Percentiles rank a stretch among this genome's conserved stretches.
phyloP scores from a whole-genome alignment of 202 grass and related monocot genomes.

The Schoenoplectus triqueter region DNA sequence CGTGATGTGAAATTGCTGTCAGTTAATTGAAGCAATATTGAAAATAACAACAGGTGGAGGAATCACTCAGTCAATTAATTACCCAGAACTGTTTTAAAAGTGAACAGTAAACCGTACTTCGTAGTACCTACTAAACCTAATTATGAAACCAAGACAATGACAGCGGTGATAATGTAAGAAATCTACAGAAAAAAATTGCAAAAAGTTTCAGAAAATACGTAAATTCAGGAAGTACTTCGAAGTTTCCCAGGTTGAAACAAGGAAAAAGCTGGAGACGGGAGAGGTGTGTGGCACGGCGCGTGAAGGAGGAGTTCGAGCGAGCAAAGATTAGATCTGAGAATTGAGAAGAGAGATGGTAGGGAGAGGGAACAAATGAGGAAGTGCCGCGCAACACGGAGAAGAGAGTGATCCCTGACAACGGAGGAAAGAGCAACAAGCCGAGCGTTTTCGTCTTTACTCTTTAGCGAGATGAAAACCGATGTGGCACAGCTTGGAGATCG shows the following conservation, averaged over 20 bases:
- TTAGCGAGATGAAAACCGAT: not conserved
- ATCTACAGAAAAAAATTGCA: not conserved
- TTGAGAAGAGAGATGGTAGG: not conserved
- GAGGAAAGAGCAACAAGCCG: not conserved
- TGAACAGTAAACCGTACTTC: not conserved
- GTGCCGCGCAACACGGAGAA: not conserved
- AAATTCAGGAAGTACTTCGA: no score
- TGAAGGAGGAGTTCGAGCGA: no score
- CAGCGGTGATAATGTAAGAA: not conserved
- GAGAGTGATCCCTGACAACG: not conserved
- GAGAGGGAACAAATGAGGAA: not conserved
- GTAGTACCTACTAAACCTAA: not conserved
- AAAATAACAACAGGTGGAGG: not conserved
- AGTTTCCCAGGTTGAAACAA: no score
- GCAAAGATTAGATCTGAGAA: not conserved
- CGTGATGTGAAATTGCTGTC: not conserved
- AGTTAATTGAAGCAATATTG: not conserved
- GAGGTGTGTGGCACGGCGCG: not conserved
- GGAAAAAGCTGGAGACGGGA: no score
- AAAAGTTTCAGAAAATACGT: no score
- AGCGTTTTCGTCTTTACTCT: not conserved
- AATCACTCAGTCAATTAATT: not conserved
- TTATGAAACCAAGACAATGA: not conserved
- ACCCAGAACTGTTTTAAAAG: not conserved
- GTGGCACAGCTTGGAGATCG: not conserved